These are phyloP conservation scores for Plasmodium sp. DNA, from an alignment of 169 alveolate species.

Conservation along the genomic window DNA sequence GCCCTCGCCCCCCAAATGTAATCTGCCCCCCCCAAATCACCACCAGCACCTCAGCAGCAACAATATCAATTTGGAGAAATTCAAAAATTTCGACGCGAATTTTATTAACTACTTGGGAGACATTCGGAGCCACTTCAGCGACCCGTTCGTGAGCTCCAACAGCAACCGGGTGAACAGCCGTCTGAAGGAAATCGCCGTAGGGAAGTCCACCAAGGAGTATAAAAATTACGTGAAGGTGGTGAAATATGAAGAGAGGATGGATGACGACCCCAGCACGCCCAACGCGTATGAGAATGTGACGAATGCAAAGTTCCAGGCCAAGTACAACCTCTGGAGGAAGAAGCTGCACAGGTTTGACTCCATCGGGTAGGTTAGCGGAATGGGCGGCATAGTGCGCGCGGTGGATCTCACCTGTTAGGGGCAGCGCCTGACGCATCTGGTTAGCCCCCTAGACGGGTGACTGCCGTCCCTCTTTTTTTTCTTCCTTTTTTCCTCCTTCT, in stretches of 20 bases:
- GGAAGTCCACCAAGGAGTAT: slow-evolving; percentile 85
- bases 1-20: background rate
- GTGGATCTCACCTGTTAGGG: background rate
- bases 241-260: slow-evolving; percentile 80
- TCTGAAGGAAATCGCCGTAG: slow-evolving; percentile 85
- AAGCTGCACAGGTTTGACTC: slow-evolving; percentile 82
- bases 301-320: slow-evolving; percentile 82
- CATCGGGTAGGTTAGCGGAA: background rate
- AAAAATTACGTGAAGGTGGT: slow-evolving; percentile 83
- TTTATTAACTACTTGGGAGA: slow-evolving; percentile 62
- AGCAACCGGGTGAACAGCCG: slow-evolving; percentile 78
- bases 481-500: no score
- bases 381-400: background rate
- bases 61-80: slow-evolving; percentile 66
- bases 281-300: slow-evolving; percentile 81
- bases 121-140: slow-evolving; percentile 56
- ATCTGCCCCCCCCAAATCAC: background rate
- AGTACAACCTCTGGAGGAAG: slow-evolving; percentile 83
- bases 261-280: slow-evolving; percentile 86
- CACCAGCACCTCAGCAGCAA: slow-evolving; percentile 19
- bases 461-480: background rate
- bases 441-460: background rate
- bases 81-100: slow-evolving; percentile 73
- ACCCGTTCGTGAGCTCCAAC: slow-evolving; percentile 1
- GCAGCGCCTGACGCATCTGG: background rate